Base-by-base conservation (phyloP, 2,329 filamentous ascomycete genomes). In the Juglanconis sp. region DNA sequence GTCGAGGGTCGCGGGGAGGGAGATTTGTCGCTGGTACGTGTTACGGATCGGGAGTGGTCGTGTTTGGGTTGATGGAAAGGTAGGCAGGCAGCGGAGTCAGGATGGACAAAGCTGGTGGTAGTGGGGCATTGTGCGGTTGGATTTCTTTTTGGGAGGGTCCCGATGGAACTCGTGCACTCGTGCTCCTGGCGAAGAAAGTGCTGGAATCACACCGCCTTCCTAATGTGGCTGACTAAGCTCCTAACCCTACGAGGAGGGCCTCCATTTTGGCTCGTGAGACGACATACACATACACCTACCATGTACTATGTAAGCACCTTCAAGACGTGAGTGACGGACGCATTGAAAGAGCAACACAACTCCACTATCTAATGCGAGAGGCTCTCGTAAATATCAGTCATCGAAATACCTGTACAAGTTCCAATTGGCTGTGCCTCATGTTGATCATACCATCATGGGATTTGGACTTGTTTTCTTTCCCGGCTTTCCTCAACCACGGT, bases 61-160 rank as follows among this genome's bases (percentile, higher is more conserved):
- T 42, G 35, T 53, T 53, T 24, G 24, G 24, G 24, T 24, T 24
- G 24, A 24, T 24, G 24, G 24, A 24, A 24, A 24, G 24, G 24
- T 24, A 24, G 24, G 46, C 24, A 42, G 40, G 34, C 58, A 30
- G 58, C 58, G 58, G 38, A 58, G 52, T 35, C 52, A 54, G 52
- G 36, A 17, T 15, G 52, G 59, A 61, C 59, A 59, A 62, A 59
- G 60, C 47, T 62, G 60, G 48, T 59, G 24, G 24, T 24, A 54
- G 52, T 54, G 52, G 52, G 52, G 52, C 40, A 54, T 46, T 54
- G 40, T 54, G 40, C 36, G 52, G 24, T 53, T 46, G 52, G 52
- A 54, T 54, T 54, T 54, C 52, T 46, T 54, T 54, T 54, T 54
- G 52, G 52, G 7, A 30, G 51, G 36, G 35, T 32, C 51, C 10